These are phyloP conservation scores for Thelonectria discophora DNA, from an alignment of 2,329 filamentous ascomycete genomes.

Conservation along the genomic window DNA sequence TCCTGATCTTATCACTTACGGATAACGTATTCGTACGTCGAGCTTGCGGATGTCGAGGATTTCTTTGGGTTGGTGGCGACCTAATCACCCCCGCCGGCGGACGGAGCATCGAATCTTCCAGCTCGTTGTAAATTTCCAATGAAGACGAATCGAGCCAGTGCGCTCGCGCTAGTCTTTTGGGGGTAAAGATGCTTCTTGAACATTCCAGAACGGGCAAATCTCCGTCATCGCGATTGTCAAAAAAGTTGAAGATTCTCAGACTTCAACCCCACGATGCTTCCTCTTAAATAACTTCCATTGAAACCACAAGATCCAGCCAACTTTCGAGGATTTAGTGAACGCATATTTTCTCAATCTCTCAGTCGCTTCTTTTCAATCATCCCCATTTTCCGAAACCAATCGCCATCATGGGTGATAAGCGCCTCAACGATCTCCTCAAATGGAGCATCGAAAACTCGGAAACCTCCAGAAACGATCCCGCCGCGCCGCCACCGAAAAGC, in stretches of 20 bases:
- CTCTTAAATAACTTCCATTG: not conserved
- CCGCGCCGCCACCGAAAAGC: constrained; percentile 46
- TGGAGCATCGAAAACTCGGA: constrained; percentile 71
- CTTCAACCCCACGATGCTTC: constrained; percentile 18
- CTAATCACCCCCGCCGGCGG: constrained; percentile 12
- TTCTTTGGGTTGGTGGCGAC: not conserved
- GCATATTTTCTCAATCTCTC: no score
- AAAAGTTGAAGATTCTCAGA: constrained; percentile 24
- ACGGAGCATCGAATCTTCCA: constrained; percentile 35
- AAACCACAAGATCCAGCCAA: not conserved
- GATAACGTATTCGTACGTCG: not conserved
- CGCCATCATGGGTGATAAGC: constrained; percentile 58
- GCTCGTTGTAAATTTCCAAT: not conserved
- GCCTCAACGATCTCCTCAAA: constrained; percentile 80
- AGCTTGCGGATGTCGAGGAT: no score
- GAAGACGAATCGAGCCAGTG: not conserved
- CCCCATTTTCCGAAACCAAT: not conserved
- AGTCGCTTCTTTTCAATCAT: not conserved
- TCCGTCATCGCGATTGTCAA: constrained; percentile 32
- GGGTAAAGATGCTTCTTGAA: constrained; percentile 49
- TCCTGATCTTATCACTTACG: not conserved
- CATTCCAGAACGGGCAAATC: constrained; percentile 52
- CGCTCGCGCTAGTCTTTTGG: constrained; percentile 39
- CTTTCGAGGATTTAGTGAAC: no score
- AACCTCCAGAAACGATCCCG: constrained; percentile 42